Percentiles rank a stretch among this genome's conserved stretches.
These are phyloP conservation scores for Guillardia theta DNA, from an alignment of 78 protist genomes.

Conservation along the genomic window DNA sequence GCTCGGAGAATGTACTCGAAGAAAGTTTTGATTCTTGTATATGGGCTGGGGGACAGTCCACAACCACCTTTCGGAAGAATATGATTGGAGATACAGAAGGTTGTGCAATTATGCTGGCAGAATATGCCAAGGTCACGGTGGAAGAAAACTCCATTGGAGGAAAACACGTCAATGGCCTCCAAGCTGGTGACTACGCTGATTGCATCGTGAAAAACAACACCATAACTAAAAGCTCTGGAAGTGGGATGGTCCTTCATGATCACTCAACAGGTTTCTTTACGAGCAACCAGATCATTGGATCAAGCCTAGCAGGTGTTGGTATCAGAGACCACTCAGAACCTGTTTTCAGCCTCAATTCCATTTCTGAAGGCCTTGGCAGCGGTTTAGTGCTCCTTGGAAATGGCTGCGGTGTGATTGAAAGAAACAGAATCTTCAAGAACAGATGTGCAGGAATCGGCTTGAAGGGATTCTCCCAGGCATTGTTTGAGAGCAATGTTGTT, in stretches of 20 bases:
- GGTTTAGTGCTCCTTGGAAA: conserved; percentile 4
- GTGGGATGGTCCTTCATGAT: not conserved
- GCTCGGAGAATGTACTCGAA: not conserved
- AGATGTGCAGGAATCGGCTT: not conserved
- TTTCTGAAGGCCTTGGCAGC: not conserved
- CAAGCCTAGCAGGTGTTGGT: not conserved
- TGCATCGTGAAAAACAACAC: not conserved
- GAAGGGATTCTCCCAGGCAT: not conserved
- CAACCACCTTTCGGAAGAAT: not conserved
- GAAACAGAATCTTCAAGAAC: not conserved
- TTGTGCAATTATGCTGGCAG: not conserved
- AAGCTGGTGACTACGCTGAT: not conserved
- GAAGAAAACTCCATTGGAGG: not conserved
- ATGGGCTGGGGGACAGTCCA: not conserved
- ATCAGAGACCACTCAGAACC: not conserved
- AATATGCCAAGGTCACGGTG: not conserved
- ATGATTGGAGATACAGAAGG: not conserved
- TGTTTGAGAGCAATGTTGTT: not conserved
- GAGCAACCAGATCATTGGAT: not conserved
- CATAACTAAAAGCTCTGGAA: not conserved
- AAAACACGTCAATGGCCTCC: not conserved
- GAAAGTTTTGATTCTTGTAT: not conserved
- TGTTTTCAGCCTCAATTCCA: not conserved
- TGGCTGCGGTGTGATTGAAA: not conserved
- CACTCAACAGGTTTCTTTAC: not conserved